Conservation (phyloP, 345 rosid species). For the Barbarea vulgaris region DNA sequence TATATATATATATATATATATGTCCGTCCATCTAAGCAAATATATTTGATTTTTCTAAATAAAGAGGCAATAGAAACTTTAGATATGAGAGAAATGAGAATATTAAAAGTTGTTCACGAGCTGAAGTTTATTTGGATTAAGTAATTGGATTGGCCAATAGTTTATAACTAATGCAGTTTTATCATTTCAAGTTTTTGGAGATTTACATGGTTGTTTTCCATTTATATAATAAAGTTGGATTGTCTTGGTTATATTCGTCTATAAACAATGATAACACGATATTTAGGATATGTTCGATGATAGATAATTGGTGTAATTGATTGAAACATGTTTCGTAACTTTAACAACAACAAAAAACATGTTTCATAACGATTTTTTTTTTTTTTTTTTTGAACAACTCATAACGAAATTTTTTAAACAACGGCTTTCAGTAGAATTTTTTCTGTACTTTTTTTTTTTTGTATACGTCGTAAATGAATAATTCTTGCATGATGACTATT, state of each 20-base stretch:
- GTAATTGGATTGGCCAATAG: not conserved
- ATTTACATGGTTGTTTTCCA: not conserved
- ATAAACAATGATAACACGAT: not conserved
- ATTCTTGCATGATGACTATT: not conserved
- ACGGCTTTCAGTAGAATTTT: not conserved
- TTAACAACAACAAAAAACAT: no score
- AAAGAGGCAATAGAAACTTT: constrained; percentile 12
- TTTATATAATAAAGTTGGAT: not conserved
- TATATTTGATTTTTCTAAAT: not conserved
- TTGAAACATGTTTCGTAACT: constrained; percentile 4
- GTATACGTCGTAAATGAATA: not conserved
- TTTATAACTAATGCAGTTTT: not conserved
- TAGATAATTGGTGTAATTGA: not conserved
- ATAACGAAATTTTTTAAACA: not conserved
- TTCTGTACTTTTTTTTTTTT: not conserved
- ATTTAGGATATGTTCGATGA: not conserved
- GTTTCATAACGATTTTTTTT: no score
- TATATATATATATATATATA: not conserved
- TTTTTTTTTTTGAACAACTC: no score
- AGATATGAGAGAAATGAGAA: no score
- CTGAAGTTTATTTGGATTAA: not conserved
- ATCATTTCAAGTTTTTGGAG: not conserved
- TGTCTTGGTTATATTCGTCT: not conserved
- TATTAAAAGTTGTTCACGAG: constrained; percentile 21
- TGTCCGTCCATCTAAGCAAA: not conserved